These are phyloP conservation scores for Aspergillus leporis DNA, from an alignment of 495 filamentous ascomycete genomes.

Conservation along the genomic window DNA sequence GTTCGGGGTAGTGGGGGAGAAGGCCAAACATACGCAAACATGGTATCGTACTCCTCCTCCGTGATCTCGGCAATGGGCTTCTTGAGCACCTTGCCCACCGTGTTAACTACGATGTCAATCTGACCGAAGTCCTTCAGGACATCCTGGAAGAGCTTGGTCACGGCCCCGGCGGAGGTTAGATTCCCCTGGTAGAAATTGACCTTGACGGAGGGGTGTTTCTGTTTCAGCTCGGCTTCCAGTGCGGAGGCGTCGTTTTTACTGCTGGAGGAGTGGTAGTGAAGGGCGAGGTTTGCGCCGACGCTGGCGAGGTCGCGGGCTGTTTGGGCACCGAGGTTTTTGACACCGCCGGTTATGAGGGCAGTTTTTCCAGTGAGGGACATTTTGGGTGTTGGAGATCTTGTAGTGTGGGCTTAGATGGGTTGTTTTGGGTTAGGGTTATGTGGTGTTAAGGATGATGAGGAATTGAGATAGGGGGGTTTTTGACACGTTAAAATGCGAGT, in stretches of 20 bases:
- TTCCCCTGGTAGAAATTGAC: slow-evolving; percentile 34
- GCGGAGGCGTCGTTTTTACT: slow-evolving; percentile 26
- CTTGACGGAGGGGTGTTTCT: slow-evolving; percentile 29
- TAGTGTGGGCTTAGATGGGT: background rate
- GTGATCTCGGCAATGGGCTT: slow-evolving; percentile 51
- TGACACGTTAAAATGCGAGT: background rate
- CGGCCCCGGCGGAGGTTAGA: slow-evolving; percentile 31
- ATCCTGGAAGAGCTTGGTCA: slow-evolving; percentile 33
- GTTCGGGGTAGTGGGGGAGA: background rate
- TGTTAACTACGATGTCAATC: slow-evolving; percentile 57
- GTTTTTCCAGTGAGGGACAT: slow-evolving; percentile 47
- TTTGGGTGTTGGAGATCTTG: no score
- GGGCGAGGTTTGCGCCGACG: slow-evolving; percentile 31
- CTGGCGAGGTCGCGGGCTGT: slow-evolving; percentile 29
- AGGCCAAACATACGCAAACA: slow-evolving; percentile 36
- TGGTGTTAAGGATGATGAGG: background rate
- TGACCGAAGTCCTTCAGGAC: slow-evolving; percentile 34
- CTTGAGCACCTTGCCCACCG: slow-evolving; percentile 47
- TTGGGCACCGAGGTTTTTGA: slow-evolving; percentile 37
- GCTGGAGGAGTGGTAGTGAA: slow-evolving; percentile 34
- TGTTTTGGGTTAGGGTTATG: background rate
- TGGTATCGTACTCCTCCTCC: slow-evolving; percentile 51
- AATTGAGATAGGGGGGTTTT: background rate
- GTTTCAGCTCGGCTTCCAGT: slow-evolving; percentile 29
- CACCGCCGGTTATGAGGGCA: slow-evolving; percentile 48